Evolutionary conservation across 2,329 filamentous ascomycete genomes (phyloP).

Genomic region (Rutstroemia sydowiana): DNA sequence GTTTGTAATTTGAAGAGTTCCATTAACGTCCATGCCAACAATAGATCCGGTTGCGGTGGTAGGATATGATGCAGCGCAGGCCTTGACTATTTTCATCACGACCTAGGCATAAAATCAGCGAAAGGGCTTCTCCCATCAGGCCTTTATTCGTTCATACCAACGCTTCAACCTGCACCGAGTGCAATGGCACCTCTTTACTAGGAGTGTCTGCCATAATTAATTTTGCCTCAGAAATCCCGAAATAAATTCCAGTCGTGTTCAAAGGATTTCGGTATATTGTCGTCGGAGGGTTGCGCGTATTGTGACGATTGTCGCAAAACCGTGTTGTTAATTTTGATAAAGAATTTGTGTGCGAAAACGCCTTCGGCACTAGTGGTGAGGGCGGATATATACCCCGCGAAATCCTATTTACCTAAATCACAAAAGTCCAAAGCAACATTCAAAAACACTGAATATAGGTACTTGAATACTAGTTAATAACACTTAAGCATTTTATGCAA

Average conservation of each 20-base stretch:
- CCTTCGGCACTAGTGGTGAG: constrained; percentile 1
- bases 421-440: too few species aligned
- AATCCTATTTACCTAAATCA: too few species aligned
- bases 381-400: constrained; percentile 5
- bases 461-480: too few species aligned
- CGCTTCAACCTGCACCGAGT: constrained; percentile 88
- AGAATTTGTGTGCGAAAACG: constrained; percentile 12
- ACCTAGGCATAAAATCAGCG: constrained; percentile 47
- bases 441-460: too few species aligned
- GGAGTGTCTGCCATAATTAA: constrained; percentile 48
- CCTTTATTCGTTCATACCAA: constrained; percentile 56
- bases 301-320: constrained; percentile 10
- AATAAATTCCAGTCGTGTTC: neutral
- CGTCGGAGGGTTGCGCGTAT: constrained; percentile 4
- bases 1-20: constrained; percentile 85
- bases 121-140: constrained; percentile 18
- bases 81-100: constrained; percentile 97
- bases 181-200: constrained; percentile 63
- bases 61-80: constrained; percentile 81
- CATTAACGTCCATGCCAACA: constrained; percentile 84
- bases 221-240: neutral
- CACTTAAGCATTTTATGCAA: too few species aligned
- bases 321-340: constrained; percentile 8
- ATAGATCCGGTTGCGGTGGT: constrained; percentile 83
- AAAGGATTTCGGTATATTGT: neutral